phyloP scores from a whole-genome alignment of 306 rosid species.

The Cicer bijugum region DNA sequence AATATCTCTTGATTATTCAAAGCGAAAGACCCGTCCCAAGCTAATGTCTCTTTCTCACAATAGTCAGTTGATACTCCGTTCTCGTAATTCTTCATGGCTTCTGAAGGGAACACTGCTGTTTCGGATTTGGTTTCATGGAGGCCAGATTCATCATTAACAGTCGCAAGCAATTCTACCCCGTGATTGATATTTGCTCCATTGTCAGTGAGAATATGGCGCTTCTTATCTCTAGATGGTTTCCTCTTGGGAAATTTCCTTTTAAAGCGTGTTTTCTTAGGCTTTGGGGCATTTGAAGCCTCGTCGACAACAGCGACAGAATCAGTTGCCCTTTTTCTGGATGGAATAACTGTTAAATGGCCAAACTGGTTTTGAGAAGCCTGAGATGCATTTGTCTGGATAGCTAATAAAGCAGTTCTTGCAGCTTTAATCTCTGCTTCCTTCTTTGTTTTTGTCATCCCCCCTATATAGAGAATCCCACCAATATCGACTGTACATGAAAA shows the following conservation, averaged over 20 bases:
- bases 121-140: slow-evolving; percentile 33
- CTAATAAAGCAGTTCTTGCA: slow-evolving; percentile 93
- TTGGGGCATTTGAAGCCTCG: slow-evolving; percentile 51
- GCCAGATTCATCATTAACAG: slow-evolving; percentile 33
- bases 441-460: slow-evolving; percentile 82
- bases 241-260: slow-evolving; percentile 56
- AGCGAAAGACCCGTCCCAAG: slow-evolving; percentile 42
- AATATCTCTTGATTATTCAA: slow-evolving; percentile 20
- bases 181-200: slow-evolving; percentile 35
- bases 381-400: slow-evolving; percentile 67
- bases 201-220: slow-evolving; percentile 34
- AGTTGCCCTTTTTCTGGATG: slow-evolving; percentile 58
- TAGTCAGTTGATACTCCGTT: slow-evolving; percentile 29
- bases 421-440: slow-evolving; percentile 98
- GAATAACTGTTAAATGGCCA: slow-evolving; percentile 71
- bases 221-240: slow-evolving; percentile 45
- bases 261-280: slow-evolving; percentile 61
- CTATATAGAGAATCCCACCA: slow-evolving; percentile 85
- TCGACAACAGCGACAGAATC: slow-evolving; percentile 45
- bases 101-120: slow-evolving; percentile 35
- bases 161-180: slow-evolving; percentile 30
- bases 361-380: slow-evolving; percentile 51
- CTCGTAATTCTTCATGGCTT: slow-evolving; percentile 42
- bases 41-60: slow-evolving; percentile 43
- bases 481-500: slow-evolving; percentile 84